A percentile compares a stretch with the other conserved stretches of the same genome.
These are phyloP conservation scores for Cystobasidium slooffiae DNA, from an alignment of 1,284 basidiomycete genomes.

Conservation along the genomic window DNA sequence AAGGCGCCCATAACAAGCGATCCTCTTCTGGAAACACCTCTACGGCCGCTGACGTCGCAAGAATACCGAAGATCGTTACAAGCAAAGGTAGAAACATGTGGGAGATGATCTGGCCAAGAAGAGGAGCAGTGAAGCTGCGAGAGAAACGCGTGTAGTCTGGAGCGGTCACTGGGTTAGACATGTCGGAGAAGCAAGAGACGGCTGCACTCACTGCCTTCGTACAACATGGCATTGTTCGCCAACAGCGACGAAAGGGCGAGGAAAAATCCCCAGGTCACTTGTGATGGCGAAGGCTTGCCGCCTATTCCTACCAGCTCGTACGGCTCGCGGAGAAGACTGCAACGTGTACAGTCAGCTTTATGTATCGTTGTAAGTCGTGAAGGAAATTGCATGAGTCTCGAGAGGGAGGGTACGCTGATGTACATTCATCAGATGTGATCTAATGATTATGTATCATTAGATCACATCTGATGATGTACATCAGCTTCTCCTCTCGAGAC, in stretches of 20 bases:
- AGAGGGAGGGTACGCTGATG: too few species aligned
- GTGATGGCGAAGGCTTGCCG: constrained; percentile 50
- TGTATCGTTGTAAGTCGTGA: too few species aligned
- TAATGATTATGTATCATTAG: background rate
- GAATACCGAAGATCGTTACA: constrained; percentile 53
- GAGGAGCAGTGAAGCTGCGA: too few species aligned
- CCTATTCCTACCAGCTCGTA: constrained; percentile 19
- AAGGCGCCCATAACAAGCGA: constrained; percentile 56
- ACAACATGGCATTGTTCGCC: constrained; percentile 54
- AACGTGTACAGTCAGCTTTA: too few species aligned
- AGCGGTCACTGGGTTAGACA: background rate
- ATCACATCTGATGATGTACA: background rate
- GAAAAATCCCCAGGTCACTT: constrained; percentile 57
- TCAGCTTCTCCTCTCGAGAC: background rate
- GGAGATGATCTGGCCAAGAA: constrained; percentile 4
- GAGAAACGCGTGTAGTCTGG: constrained; percentile 27
- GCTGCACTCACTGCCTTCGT: constrained; percentile 52
- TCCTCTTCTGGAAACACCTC: constrained; percentile 56
- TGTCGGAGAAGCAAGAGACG: background rate
- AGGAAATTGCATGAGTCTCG: too few species aligned
- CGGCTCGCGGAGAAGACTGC: constrained; percentile 12
- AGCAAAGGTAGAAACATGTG: background rate
- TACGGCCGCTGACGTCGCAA: constrained; percentile 56
- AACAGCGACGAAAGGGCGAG: constrained; percentile 52
- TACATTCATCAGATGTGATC: too few species aligned